These are phyloP conservation scores for Arachis stenosperma DNA, from an alignment of 306 rosid genomes.

Conservation along the genomic window DNA sequence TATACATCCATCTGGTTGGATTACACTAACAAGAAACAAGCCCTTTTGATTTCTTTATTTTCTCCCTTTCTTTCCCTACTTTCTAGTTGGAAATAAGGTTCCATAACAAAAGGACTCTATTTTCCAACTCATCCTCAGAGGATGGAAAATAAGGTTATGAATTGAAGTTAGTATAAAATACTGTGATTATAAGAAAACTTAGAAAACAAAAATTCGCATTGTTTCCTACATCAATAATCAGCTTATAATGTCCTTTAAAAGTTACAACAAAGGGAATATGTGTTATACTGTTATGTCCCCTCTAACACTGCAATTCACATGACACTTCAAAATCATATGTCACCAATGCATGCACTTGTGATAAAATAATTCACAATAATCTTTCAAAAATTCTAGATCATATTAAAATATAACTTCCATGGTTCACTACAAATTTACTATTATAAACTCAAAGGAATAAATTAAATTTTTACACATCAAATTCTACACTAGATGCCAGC, in stretches of 20 bases:
- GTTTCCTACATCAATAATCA: background rate
- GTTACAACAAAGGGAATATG: background rate
- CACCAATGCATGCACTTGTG: background rate
- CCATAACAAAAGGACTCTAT: background rate
- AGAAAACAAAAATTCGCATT: no score
- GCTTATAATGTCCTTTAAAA: background rate
- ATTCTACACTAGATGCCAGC: conserved; percentile 26
- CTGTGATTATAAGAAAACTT: no score
- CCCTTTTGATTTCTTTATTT: background rate
- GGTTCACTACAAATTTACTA: background rate
- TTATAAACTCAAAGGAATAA: conserved; percentile 25
- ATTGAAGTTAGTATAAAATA: no score
- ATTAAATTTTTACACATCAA: conserved; percentile 29
- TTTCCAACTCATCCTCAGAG: background rate
- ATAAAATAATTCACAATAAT: conserved; percentile 6
- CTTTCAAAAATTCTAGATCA: conserved; percentile 12
- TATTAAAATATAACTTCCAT: conserved; percentile 22
- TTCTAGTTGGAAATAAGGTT: background rate
- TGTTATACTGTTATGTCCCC: no score
- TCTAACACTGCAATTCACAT: background rate
- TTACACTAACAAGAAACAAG: background rate
- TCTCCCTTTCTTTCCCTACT: background rate
- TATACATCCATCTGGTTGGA: background rate
- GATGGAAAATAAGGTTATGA: background rate
- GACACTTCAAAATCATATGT: background rate